Evolutionary conservation across 2,329 filamentous ascomycete species (phyloP), one percentile per base, ranked within the genome.

Genomic region (Talaromyces islandicus): DNA sequence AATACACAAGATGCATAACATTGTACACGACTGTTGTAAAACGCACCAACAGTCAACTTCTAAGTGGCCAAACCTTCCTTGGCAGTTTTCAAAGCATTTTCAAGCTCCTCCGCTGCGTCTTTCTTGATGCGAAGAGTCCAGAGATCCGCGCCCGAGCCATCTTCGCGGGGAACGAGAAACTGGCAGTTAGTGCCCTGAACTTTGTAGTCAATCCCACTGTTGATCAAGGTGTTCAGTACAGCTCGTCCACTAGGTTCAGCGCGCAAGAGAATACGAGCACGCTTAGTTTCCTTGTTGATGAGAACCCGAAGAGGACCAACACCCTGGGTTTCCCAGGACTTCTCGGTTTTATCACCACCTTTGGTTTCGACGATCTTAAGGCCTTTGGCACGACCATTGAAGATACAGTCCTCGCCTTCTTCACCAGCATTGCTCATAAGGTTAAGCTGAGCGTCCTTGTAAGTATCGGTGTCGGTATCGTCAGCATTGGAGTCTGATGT

Each of bases 171-270:
- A 12, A 76, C 70, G n/a, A 73, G 59, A 52, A 78, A 73, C 32
- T 73, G 68, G 17, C 78, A 71, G 19, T 60, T 89, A 53, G 71
- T 79, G 5, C 66, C 67, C 29, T 82, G 80, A 7, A 81, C 77
- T 67, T 83, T 83, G 77, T 92, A 92, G 5, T 79, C 78, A 57
- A 86, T 75, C n/a, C 81, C 77, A 1, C 84, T 77, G 35, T 90
- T 74, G 54, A 92, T 73, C 21, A 80, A 74, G 66, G 87, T 84
- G 75, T 95, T 95, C 68, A 95, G 77, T 3, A 88, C 83, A 53
- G 93, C 79, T 43, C 88, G 84, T 17, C 91, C 91, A 63, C 86
- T 83, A 0, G 90, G 89, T 64, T 92, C 88, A n/a, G 85, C 85
- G 55, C 91, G 85, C 63, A 92, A 76, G 21, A 95, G 76, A 52